Conservation (phyloP, 108 stramenopile genomes). For the Aurantiochytrium sp. region DNA sequence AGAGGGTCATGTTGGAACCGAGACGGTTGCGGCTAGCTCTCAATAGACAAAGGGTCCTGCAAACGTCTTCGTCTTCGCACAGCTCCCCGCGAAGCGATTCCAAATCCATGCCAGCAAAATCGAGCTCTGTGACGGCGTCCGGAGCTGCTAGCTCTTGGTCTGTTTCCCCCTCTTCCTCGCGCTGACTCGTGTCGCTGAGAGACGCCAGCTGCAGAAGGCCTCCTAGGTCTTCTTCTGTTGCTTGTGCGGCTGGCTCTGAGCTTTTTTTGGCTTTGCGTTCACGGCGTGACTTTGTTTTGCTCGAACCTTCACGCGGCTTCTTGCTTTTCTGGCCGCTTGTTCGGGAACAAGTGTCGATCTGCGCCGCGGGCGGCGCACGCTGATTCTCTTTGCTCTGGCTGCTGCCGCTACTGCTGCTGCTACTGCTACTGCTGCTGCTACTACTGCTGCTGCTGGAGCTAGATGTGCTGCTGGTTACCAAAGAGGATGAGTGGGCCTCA, state of each 20-base stretch:
- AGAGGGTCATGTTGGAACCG: not conserved
- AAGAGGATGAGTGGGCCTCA: too few species aligned
- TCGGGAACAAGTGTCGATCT: not conserved
- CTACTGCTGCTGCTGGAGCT: too few species aligned
- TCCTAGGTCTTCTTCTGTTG: too few species aligned
- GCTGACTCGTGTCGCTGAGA: too few species aligned
- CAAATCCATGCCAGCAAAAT: not conserved
- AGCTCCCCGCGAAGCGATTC: not conserved
- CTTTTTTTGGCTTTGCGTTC: too few species aligned
- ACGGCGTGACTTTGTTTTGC: too few species aligned
- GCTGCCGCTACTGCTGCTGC: not conserved
- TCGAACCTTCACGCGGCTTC: not conserved
- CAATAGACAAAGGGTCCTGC: not conserved
- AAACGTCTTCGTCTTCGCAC: not conserved
- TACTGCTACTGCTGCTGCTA: too few species aligned
- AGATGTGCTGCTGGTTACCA: too few species aligned
- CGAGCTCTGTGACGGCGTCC: not conserved
- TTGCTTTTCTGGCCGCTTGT: not conserved
- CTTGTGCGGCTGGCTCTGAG: too few species aligned
- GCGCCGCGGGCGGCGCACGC: too few species aligned
- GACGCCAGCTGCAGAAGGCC: too few species aligned
- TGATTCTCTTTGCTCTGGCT: not conserved
- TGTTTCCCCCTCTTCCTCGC: not conserved
- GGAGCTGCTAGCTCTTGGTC: not conserved
- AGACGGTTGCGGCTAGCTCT: not conserved